Evolutionary conservation across 192 early-diverging fungal species (phyloP), one percentile per base, ranked within the genome.

Genomic region (Backusella australiensis): DNA sequence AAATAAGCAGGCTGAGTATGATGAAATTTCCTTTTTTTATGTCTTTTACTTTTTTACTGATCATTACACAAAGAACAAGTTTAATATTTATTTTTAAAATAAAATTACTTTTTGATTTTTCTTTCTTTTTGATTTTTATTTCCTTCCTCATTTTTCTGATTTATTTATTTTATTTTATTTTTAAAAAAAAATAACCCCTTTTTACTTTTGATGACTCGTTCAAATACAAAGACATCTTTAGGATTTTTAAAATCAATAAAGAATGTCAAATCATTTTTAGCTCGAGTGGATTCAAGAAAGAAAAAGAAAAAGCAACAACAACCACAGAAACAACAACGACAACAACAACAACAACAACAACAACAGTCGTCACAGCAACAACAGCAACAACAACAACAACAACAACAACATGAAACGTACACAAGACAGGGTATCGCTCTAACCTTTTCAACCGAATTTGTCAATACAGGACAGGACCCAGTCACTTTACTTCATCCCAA

Each of bases 401-500:
- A n/a, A 21, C n/a, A 21, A 63, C 56, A 63, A 63, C 9, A 63
- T 63, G 42, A 71, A 32, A 71, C 21, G 5, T 71, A 46, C 26
- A 49, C 35, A 12, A 71, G 17, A 32, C 39, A 71, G 23, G 42
- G 29, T 14, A 44, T 46, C 15, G 70, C 70, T 34, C 26, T 71
- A 49, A 71, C 70, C 4, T 71, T 71, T 44, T 44, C 70, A 46
- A 49, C 70, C 2, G 70, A 71, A 71, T 71, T 44, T 29, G 56
- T 63, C 56, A 63, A 63, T 63, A 15, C 41, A 1, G 42, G 42
- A 17, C 41, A 26, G 17, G 29, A 29, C 3, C 19, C 14, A 32
- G 41, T 71, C 44, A 46, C 70, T 14, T 32, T 71, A 17, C 39
- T 41, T 39, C 35, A 46, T 32, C 26, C 39, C 14, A 44, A 71